Conservation (phyloP, 2,329 filamentous ascomycete species). For the Cordyceps militaris region DNA sequence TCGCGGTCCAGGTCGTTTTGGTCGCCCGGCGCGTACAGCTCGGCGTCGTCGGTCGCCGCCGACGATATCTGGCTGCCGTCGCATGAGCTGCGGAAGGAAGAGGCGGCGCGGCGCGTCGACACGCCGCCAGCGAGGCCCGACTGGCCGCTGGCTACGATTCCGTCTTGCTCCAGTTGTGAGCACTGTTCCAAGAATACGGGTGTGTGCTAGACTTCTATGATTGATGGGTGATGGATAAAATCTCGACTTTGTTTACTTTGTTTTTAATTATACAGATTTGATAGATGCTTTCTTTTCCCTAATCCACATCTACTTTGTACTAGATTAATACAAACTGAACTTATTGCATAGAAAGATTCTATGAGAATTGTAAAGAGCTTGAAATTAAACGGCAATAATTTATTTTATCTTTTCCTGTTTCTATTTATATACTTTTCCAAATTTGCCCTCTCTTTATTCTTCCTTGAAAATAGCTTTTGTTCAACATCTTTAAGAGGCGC, state of each 20-base stretch:
- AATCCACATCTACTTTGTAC: background rate
- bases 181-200: background rate
- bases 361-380: no score
- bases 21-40: background rate
- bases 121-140: background rate
- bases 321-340: no score
- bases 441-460: no score
- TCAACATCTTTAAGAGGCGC: no score
- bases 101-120: background rate
- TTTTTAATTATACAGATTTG: background rate
- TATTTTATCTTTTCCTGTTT: no score
- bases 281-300: background rate
- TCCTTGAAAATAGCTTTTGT: no score
- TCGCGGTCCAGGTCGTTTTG: background rate
- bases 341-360: no score
- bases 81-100: background rate
- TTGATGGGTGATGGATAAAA: background rate
- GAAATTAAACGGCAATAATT: no score
- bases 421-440: no score
- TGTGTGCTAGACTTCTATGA: background rate
- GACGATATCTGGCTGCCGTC: constrained; percentile 9
- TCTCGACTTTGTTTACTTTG: background rate
- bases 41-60: background rate
- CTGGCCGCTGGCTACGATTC: background rate
- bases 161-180: background rate